Evolutionary conservation across 2,329 filamentous ascomycete genomes (phyloP), one percentile per base, ranked within the genome.

Genomic region (Endoconidiophora laricicola): DNA sequence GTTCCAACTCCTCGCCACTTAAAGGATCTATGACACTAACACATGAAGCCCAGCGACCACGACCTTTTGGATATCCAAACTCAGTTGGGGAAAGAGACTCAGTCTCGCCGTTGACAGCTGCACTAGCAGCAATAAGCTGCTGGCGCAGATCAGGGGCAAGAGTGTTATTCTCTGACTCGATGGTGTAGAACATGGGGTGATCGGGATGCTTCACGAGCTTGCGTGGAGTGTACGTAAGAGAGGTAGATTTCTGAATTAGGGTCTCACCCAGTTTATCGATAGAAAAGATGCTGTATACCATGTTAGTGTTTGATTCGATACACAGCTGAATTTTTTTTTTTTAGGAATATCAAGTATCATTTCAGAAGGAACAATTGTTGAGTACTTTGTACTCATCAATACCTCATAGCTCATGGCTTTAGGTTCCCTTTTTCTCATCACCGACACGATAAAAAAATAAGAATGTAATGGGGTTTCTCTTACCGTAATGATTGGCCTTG

Each of bases 281-380:
- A 0, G 85, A 84, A 62, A 96, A 95, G 54, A 96, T 95, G 58
- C 88, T 81, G 43, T 44, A 44, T 20, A 33, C 44, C 46, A 43
- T 56, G 58, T 74, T 62, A 67, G 61, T 54, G 59, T 41, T 52
- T 45, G 40, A 50, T 56, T 40, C 56, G 37, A 16, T 3, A 51
- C 26, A 47, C 44, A 45, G 43, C 33, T 50, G 60, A 58, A 57
- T 18, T 18, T 18, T 18, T 18, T 18, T 18, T 18, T 18, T 18
- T 18, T 54, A 50, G 41, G 39, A 47, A 58, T 60, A 33, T n/a
- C 48, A 51, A 37, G 48, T 57, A 50, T 57, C 60, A 65, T 64
- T 63, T 94, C 87, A 94, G 87, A 79, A 94, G 86, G 86, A 94
- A 94, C 87, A 94, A 94, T 93, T 94, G 86, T 71, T 69, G 70